Evolutionary conservation across 1,284 basidiomycete genomes (phyloP).

Genomic region (Kwoniella shivajii): DNA sequence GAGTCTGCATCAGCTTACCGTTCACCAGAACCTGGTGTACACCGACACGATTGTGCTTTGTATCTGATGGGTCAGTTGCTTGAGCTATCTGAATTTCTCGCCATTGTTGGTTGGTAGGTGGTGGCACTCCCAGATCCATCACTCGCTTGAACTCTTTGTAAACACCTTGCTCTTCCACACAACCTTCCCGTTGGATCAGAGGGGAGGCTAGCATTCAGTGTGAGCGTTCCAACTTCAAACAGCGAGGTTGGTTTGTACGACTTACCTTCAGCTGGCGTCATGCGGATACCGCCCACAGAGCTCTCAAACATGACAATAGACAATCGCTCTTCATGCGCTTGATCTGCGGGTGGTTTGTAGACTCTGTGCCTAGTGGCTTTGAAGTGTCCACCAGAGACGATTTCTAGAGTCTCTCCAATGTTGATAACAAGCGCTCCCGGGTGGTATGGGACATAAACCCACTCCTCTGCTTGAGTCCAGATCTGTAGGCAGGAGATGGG

Average conservation of each 20-base stretch:
- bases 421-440: slow-evolving; percentile 43
- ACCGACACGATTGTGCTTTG: slow-evolving; percentile 32
- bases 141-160: slow-evolving; percentile 44
- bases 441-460: slow-evolving; percentile 54
- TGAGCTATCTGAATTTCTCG: slow-evolving; percentile 45
- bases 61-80: slow-evolving; percentile 41
- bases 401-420: slow-evolving; percentile 44
- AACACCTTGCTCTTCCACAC: slow-evolving; percentile 41
- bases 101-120: slow-evolving; percentile 44
- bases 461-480: slow-evolving; percentile 52
- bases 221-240: no score
- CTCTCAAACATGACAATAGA: slow-evolving; percentile 55
- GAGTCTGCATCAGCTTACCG: slow-evolving; percentile 39
- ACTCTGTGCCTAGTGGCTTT: slow-evolving; percentile 55
- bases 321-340: slow-evolving; percentile 49
- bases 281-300: slow-evolving; percentile 49
- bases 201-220: slow-evolving; percentile 33
- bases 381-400: slow-evolving; percentile 46
- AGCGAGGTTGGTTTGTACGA: no score
- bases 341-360: slow-evolving; percentile 53
- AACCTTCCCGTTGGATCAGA: slow-evolving; percentile 44
- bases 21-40: slow-evolving; percentile 35
- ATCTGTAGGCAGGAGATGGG: slow-evolving; percentile 56
- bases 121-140: slow-evolving; percentile 37
- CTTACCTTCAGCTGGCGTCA: slow-evolving; percentile 38